Conservation (phyloP, 208 protist species). For the Leishmania braziliensis region DNA sequence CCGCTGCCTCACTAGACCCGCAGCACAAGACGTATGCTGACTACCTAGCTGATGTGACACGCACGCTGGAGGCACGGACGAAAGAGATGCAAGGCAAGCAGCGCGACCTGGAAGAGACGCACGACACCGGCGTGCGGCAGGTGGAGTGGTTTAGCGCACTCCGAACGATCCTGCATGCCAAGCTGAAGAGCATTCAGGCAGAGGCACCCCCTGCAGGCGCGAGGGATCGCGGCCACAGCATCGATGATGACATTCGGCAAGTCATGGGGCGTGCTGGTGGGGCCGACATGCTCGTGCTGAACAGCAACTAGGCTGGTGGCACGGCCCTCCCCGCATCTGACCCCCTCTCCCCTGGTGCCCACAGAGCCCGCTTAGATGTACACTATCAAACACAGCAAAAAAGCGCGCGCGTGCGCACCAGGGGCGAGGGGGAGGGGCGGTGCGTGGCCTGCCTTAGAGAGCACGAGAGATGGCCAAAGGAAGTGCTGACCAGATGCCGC, state of each 20-base stretch:
- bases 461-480: background rate
- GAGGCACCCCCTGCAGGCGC: conserved; percentile 3
- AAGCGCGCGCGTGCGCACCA: background rate
- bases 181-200: conserved; percentile 27
- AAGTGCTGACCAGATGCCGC: background rate
- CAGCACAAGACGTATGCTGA: conserved; percentile 68
- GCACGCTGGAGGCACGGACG: conserved; percentile 58
- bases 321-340: background rate
- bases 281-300: conserved; percentile 70
- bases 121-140: conserved; percentile 81
- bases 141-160: conserved; percentile 69
- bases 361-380: conserved; percentile 13
- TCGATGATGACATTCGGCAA: conserved; percentile 44
- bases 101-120: conserved; percentile 83
- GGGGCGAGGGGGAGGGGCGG: background rate
- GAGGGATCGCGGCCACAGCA: conserved; percentile 7
- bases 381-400: conserved; percentile 1
- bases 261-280: conserved; percentile 43
- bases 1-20: conserved; percentile 46
- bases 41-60: conserved; percentile 46
- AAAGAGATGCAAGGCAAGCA: conserved; percentile 76
- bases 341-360: background rate
- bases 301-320: conserved; percentile 36
- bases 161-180: conserved; percentile 39
- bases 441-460: background rate